phyloP scores from a whole-genome alignment of 495 filamentous ascomycete species.

The Aspergillus coremiiformis region DNA sequence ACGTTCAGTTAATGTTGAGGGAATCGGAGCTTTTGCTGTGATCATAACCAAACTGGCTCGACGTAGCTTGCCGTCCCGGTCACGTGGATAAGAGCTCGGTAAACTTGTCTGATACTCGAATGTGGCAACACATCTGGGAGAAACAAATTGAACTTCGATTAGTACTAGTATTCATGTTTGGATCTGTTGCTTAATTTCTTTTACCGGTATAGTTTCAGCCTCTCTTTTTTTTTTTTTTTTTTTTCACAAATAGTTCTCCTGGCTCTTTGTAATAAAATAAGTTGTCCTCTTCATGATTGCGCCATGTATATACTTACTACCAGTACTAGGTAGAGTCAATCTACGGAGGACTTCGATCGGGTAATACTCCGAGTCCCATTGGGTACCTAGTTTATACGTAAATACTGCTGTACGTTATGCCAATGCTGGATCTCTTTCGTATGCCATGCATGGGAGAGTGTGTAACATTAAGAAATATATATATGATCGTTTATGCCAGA shows the following conservation, averaged over 20 bases:
- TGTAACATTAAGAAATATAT: not conserved
- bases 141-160: not conserved
- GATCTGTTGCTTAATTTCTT: no score
- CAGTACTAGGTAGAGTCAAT: no score
- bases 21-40: slow-evolving; percentile 15
- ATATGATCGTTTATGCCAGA: not conserved
- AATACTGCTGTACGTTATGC: not conserved
- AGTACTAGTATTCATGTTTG: not conserved
- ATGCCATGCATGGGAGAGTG: not conserved
- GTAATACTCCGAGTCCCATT: not conserved
- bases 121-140: not conserved
- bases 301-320: no score
- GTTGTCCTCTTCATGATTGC: no score
- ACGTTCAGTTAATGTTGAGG: not conserved
- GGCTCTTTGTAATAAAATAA: no score
- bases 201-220: no score
- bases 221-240: not conserved
- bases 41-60: slow-evolving; percentile 5
- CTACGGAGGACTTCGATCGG: no score
- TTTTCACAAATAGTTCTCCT: no score
- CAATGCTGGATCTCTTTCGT: not conserved
- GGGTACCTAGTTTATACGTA: not conserved
- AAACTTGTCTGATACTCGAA: not conserved
- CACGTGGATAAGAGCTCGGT: slow-evolving; percentile 15
- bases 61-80: slow-evolving; percentile 12